A percentile compares a stretch with the other conserved stretches of the same genome.
Conservation (phyloP, 352 stramenopile species). For the Globisporangium heterothallicum region DNA sequence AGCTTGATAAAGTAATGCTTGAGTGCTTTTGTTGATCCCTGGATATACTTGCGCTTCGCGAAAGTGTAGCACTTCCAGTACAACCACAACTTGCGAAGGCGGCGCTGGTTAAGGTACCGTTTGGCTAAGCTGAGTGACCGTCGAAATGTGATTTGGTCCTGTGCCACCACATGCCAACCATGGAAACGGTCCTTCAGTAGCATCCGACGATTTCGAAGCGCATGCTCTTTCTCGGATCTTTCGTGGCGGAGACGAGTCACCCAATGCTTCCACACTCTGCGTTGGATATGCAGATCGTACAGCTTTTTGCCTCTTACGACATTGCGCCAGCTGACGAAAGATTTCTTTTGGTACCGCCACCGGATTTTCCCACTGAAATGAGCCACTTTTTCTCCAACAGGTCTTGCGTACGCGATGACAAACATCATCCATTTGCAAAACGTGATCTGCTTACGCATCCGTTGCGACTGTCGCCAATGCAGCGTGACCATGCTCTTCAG, state of each 20-base stretch:
- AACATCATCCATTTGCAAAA: conserved; percentile 56
- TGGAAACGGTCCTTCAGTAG: conserved; percentile 27
- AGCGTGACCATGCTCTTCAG: conserved; percentile 17
- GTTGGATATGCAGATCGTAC: conserved; percentile 14
- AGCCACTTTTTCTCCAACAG: conserved; percentile 13
- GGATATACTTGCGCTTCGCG: conserved; percentile 53
- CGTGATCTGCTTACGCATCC: conserved; percentile 15
- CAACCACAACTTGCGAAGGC: conserved; percentile 64
- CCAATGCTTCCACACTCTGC: conserved; percentile 37
- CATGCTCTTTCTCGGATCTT: conserved; percentile 17
- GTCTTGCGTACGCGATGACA: conserved; percentile 30
- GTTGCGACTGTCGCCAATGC: conserved; percentile 18
- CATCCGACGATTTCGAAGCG: conserved; percentile 15
- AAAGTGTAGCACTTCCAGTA: conserved; percentile 80
- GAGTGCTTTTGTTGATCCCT: conserved; percentile 61
- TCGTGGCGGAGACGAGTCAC: conserved; percentile 11
- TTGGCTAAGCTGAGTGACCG: conserved; percentile 48
- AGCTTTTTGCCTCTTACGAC: conserved; percentile 21
- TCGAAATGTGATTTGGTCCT: conserved; percentile 27
- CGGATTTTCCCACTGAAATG: conserved; percentile 10
- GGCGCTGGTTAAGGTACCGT: conserved; percentile 53
- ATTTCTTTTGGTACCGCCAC: neutral
- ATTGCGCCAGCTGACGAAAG: conserved; percentile 27
- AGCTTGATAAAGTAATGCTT: conserved; percentile 79
- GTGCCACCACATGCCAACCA: conserved; percentile 35